Percentiles rank a stretch among this genome's conserved stretches.
Conservation (phyloP, 352 stramenopile species). For the Phytopythium helicoides region DNA sequence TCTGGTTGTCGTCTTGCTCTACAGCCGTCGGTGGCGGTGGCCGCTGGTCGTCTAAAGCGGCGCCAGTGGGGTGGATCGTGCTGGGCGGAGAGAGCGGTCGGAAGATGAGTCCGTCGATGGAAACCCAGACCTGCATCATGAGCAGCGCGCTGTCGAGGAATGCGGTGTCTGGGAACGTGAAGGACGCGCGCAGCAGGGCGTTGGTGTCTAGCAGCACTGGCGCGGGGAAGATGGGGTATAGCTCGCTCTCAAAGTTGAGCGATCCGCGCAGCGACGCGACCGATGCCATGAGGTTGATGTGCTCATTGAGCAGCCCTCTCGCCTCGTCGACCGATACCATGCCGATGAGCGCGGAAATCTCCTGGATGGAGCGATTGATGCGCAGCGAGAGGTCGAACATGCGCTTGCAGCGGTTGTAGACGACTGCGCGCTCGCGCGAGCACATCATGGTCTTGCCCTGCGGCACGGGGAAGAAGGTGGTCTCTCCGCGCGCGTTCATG, state of each 20-base stretch:
- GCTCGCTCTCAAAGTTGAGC: conserved; percentile 83
- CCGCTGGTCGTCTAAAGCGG: background rate
- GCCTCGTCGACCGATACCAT: conserved; percentile 82
- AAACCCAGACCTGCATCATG: conserved; percentile 88
- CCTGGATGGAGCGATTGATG: conserved; percentile 86
- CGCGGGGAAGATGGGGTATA: conserved; percentile 82
- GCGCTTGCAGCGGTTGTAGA: conserved; percentile 82
- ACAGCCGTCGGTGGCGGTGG: background rate
- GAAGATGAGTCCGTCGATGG: conserved; percentile 80
- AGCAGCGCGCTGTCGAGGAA: conserved; percentile 68
- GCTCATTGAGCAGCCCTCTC: conserved; percentile 72
- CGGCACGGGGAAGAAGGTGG: conserved; percentile 56
- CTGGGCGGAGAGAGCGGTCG: conserved; percentile 64
- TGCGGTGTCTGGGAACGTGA: conserved; percentile 36
- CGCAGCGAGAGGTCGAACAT: conserved; percentile 88
- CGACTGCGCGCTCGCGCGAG: conserved; percentile 64
- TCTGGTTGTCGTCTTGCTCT: background rate
- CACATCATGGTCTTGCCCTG: conserved; percentile 68
- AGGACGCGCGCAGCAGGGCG: conserved; percentile 59
- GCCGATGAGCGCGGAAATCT: conserved; percentile 81
- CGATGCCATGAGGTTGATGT: conserved; percentile 82
- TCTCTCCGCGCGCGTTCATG: conserved; percentile 80
- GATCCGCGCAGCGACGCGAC: conserved; percentile 71
- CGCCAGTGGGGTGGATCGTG: conserved; percentile 34
- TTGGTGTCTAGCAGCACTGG: conserved; percentile 81